Percentiles rank a stretch among this genome's conserved stretches.
phyloP scores from a whole-genome alignment of 2,329 filamentous ascomycete genomes.

The Apiospora malaysiana region DNA sequence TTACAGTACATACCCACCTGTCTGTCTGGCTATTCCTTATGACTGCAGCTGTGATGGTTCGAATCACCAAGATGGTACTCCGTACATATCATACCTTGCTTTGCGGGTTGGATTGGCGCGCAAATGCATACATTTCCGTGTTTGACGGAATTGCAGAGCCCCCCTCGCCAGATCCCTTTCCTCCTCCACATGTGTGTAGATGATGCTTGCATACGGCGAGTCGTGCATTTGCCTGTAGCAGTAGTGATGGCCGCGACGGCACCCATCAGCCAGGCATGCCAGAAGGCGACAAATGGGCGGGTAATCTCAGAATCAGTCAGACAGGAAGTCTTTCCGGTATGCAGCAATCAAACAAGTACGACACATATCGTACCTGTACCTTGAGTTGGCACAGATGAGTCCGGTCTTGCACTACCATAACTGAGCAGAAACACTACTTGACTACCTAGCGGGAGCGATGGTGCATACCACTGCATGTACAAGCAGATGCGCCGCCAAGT shows the following conservation, averaged over 20 bases:
- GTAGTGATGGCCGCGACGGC: slow-evolving; percentile 17
- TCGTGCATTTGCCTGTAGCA: slow-evolving; percentile 7
- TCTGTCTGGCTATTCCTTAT: background rate
- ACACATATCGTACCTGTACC: slow-evolving; percentile 11
- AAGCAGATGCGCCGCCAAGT: background rate
- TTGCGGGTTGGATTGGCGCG: slow-evolving; percentile 3
- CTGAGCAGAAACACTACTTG: background rate
- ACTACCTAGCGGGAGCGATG: background rate
- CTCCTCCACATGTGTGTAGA: slow-evolving; percentile 16
- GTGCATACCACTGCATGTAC: background rate
- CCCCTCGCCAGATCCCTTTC: background rate
- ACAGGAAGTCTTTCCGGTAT: background rate
- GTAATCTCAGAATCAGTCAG: slow-evolving; percentile 9
- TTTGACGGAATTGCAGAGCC: slow-evolving; percentile 3
- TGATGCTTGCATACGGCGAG: slow-evolving; percentile 13
- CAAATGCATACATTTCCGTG: slow-evolving; percentile 6
- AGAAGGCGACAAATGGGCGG: slow-evolving; percentile 3
- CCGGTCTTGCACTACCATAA: slow-evolving; percentile 12
- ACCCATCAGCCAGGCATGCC: slow-evolving; percentile 1
- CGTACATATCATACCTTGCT: background rate
- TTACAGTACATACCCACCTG: background rate
- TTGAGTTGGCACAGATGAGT: slow-evolving; percentile 2
- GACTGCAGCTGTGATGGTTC: background rate
- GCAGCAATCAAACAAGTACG: slow-evolving; percentile 17
- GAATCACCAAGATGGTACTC: background rate